These are phyloP conservation scores for Colletotrichum sojae DNA, from an alignment of 2,329 filamentous ascomycete species.

Conservation along the genomic window DNA sequence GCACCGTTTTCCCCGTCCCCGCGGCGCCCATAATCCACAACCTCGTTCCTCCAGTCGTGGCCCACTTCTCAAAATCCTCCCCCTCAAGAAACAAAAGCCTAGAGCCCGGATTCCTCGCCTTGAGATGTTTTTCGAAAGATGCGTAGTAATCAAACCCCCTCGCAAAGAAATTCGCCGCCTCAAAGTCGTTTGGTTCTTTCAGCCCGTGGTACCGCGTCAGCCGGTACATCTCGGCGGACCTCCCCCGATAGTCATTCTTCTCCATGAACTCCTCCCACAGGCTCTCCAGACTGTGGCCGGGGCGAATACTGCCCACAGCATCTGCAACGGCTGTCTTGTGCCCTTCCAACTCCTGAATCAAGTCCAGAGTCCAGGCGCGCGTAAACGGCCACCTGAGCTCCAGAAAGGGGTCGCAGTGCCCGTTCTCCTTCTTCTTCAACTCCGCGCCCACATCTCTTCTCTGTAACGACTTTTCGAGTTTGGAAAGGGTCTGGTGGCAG, in stretches of 20 bases:
- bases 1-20: not conserved
- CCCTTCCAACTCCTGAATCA: not conserved
- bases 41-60: not conserved
- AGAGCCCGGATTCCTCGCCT: not conserved
- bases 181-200: not conserved
- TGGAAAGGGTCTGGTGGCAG: not conserved
- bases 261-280: not conserved
- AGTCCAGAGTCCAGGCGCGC: conserved; percentile 9
- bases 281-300: not conserved
- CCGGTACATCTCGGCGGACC: not conserved
- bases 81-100: not conserved
- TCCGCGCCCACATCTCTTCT: not conserved
- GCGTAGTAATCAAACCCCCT: not conserved
- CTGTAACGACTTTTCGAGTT: not conserved
- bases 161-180: not conserved
- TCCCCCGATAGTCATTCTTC: not conserved
- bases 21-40: conserved; percentile 14
- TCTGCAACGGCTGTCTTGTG: not conserved
- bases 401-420: not conserved
- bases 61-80: not conserved
- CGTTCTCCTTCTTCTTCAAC: not conserved
- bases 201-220: not conserved
- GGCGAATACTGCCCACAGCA: not conserved
- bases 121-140: not conserved
- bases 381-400: conserved; percentile 21